Percentiles rank a stretch among this genome's conserved stretches.
phyloP scores from a whole-genome alignment of 257 asterid genomes.

The Solanum sitiens region DNA sequence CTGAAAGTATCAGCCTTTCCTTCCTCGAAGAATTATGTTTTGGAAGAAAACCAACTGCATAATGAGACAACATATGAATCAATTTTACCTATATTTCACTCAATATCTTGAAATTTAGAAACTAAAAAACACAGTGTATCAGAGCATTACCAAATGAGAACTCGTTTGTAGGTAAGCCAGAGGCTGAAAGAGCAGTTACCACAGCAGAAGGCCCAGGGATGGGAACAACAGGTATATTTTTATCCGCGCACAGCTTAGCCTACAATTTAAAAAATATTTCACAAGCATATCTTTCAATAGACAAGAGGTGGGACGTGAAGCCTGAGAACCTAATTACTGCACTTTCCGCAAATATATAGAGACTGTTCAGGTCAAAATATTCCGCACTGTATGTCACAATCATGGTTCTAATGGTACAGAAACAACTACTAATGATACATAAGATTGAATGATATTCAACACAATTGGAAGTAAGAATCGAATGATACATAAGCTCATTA shows the following conservation, averaged over 20 bases:
- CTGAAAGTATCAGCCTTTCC: slow-evolving; percentile 64
- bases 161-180: slow-evolving; percentile 76
- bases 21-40: slow-evolving; percentile 76
- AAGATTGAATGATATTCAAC: not conserved
- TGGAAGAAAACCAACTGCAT: slow-evolving; percentile 95
- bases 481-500: not conserved
- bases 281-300: not conserved
- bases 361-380: not conserved
- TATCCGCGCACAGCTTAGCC: slow-evolving; percentile 68
- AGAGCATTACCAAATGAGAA: slow-evolving; percentile 74
- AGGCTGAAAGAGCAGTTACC: slow-evolving; percentile 83
- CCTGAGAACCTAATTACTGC: not conserved
- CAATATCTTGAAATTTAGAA: not conserved
- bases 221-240: slow-evolving; percentile 67
- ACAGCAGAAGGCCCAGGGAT: slow-evolving; percentile 95
- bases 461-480: not conserved
- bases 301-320: not conserved
- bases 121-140: not conserved
- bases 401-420: not conserved
- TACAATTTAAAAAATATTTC: slow-evolving; percentile 15
- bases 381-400: not conserved
- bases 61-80: slow-evolving; percentile 1
- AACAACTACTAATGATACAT: not conserved
- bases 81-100: not conserved
- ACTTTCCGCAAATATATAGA: not conserved